Conservation (phyloP, 371 early-diverging fungal genomes). For the Conidiobolus coronatus region DNA sequence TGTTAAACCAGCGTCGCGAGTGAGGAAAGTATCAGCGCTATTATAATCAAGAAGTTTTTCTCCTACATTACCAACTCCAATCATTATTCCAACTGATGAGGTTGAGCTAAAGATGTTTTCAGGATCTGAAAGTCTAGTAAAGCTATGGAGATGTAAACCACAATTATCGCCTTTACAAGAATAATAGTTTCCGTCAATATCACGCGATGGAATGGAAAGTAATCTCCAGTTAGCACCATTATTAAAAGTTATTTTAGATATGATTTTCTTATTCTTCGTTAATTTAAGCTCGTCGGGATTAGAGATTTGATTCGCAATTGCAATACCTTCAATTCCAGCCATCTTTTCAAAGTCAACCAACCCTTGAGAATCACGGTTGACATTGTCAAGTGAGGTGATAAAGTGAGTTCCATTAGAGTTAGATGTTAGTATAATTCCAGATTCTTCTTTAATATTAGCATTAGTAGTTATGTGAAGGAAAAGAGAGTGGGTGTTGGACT, state of each 20-base stretch:
- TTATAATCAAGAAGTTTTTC: conserved; percentile 25
- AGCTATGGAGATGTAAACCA: conserved; percentile 52
- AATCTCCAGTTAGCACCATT: conserved; percentile 55
- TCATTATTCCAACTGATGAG: conserved; percentile 66
- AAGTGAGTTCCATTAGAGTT: conserved; percentile 71
- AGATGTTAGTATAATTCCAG: conserved; percentile 63
- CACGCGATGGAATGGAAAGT: conserved; percentile 24
- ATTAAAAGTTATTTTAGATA: conserved; percentile 55
- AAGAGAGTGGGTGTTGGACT: conserved; percentile 39
- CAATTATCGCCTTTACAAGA: conserved; percentile 19
- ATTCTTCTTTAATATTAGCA: conserved; percentile 30
- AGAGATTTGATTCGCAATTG: conserved; percentile 59
- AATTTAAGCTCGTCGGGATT: conserved; percentile 34
- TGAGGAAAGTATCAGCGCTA: conserved; percentile 61
- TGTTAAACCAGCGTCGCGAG: conserved; percentile 56
- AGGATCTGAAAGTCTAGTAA: conserved; percentile 48
- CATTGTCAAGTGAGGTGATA: conserved; percentile 32
- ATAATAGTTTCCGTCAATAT: conserved; percentile 18
- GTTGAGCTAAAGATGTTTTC: conserved; percentile 51
- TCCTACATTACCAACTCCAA: conserved; percentile 88
- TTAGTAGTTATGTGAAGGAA: conserved; percentile 51
- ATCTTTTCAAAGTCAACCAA: conserved; percentile 87
- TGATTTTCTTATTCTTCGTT: conserved; percentile 26
- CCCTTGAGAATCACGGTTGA: conserved; percentile 59
- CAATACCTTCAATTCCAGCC: conserved; percentile 72